Conservation (phyloP, 2,329 filamentous ascomycete species). For the Fusarium falciforme region DNA sequence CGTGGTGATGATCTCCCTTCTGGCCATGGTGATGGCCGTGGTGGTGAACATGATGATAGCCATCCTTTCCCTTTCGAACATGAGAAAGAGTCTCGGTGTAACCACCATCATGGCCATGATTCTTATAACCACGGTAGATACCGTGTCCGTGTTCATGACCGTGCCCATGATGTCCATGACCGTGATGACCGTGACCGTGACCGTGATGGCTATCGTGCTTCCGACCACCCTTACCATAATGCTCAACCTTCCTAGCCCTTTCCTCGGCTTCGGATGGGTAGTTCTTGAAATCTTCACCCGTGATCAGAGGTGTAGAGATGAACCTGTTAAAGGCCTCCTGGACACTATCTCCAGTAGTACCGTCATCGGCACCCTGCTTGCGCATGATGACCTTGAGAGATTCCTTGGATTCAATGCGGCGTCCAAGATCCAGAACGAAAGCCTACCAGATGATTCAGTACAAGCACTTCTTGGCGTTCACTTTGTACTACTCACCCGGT, state of each 20-base stretch:
- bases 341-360: constrained; percentile 43
- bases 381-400: constrained; percentile 40
- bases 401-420: constrained; percentile 43
- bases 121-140: constrained; percentile 3
- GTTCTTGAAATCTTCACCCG: constrained; percentile 44
- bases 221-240: neutral
- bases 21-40: neutral
- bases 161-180: neutral
- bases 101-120: neutral
- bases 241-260: neutral
- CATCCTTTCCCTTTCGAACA: neutral
- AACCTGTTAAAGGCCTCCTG: constrained; percentile 44
- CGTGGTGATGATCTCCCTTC: neutral
- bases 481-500: constrained; percentile 28
- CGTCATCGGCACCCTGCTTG: constrained; percentile 46
- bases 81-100: neutral
- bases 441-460: constrained; percentile 26
- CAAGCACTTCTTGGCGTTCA: neutral
- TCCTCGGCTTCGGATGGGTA: neutral
- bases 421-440: constrained; percentile 43
- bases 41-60: neutral
- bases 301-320: constrained; percentile 43
- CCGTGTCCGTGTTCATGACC: neutral
- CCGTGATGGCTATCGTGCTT: neutral
- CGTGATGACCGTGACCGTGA: neutral